Evolutionary conservation across 2,329 filamentous ascomycete genomes (phyloP), one percentile per base, ranked within the genome.

Genomic region (Trichoderma sp.): DNA sequence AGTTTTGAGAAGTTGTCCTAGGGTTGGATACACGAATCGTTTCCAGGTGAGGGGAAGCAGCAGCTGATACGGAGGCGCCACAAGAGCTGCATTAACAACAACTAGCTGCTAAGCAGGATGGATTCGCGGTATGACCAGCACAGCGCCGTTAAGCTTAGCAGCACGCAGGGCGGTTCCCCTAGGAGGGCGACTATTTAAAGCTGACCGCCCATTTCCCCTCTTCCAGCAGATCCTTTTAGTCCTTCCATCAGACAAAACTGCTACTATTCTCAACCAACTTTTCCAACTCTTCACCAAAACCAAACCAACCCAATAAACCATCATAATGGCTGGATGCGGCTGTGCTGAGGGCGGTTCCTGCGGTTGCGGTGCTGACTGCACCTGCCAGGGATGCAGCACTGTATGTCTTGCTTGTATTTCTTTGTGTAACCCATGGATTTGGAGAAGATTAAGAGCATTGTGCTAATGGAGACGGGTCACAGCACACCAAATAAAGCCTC

Each of bases 261-360:
- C 43, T 13, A 31, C 4, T n/a, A 13, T 35, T 35, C 11, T 56
- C 52, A 40, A 43, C 16, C 33, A 64, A 43, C 1, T 27, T 13
- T 52, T 24, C 40, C 13, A 29, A 27, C 27, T n/a, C 24, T 37
- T 4, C 27, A 49, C 37, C 27, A 66, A 56, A 57, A 27, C 21
- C 29, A 63, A 27, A 47, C n/a, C 37, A 40, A 40, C n/a, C 5
- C 33, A 35, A 35, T 13, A 35, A 33, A 60, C n/a, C 56, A 70
- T 77, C 76, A 82, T 70, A 73, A 83, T 83, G 81, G 76, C 76
- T 75, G 80, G 77, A 74, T 83, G 80, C 73, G 81, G 81, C 74
- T 83, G 81, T 72, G 73, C 79, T 73, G 73, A 77, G 63, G 78
- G 80, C 71, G 81, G 81, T 73, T 74, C 78, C 65, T 83, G 82